Evolutionary conservation across 768 basidiomycete species (phyloP).

Genomic region (Russula sp.): DNA sequence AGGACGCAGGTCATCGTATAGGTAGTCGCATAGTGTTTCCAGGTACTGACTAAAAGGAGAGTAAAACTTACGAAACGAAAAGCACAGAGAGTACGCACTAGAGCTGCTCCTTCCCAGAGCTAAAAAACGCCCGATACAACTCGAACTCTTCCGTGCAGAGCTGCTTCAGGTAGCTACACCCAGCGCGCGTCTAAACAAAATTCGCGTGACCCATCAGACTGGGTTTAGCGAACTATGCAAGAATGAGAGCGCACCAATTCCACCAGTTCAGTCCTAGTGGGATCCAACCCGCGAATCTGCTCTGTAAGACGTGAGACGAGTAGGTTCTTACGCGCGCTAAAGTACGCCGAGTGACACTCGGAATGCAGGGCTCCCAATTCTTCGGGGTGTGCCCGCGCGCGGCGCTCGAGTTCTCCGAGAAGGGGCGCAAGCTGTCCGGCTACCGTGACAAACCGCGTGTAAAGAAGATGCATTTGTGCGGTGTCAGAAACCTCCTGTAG

Average conservation of each 20-base stretch:
- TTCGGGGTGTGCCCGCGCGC: constrained; percentile 70
- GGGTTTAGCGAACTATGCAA: neutral
- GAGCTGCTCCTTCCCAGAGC: constrained; percentile 67
- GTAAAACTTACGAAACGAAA: neutral
- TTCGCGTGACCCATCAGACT: too few relatives aligned
- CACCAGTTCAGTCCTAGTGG: constrained; percentile 72
- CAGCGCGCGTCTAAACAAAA: constrained; percentile 83
- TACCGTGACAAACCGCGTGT: constrained; percentile 77
- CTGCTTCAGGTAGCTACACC: constrained; percentile 89
- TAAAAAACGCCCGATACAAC: constrained; percentile 80
- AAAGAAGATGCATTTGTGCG: constrained; percentile 78
- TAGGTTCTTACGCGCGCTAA: constrained; percentile 62
- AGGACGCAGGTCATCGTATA: constrained; percentile 93
- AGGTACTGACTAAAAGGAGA: constrained; percentile 63
- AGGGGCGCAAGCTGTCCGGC: constrained; percentile 68
- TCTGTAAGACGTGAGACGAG: constrained; percentile 66
- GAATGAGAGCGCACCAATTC: constrained; percentile 54
- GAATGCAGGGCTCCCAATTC: constrained; percentile 71
- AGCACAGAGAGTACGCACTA: constrained; percentile 42
- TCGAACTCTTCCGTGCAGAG: constrained; percentile 86
- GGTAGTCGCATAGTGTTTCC: constrained; percentile 85
- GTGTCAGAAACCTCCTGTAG: constrained; percentile 69
- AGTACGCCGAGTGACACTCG: constrained; percentile 86
- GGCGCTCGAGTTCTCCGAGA: constrained; percentile 76
- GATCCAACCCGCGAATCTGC: constrained; percentile 80